These are phyloP conservation scores for Aspergillus sp. DNA, from an alignment of 2,329 filamentous ascomycete genomes.

Conservation along the genomic window DNA sequence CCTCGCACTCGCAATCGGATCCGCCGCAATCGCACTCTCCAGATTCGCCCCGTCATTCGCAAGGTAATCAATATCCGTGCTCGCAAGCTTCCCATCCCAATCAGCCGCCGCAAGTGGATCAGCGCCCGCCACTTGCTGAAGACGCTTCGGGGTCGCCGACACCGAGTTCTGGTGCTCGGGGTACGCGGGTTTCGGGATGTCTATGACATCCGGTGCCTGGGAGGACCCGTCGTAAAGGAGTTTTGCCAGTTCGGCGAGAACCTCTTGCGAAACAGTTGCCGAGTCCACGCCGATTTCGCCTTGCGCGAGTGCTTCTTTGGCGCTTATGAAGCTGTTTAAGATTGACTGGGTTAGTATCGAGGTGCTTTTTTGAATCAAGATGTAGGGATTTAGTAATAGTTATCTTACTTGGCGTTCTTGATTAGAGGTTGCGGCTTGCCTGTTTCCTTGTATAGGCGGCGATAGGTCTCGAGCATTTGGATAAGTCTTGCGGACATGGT, in stretches of 20 bases:
- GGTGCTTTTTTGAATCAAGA: not conserved
- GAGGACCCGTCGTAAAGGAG: not conserved
- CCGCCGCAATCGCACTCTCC: conserved; percentile 33
- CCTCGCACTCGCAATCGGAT: not conserved
- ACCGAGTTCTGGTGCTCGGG: conserved; percentile 40
- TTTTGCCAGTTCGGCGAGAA: not conserved
- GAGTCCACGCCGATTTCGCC: not conserved
- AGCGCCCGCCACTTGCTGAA: conserved; percentile 32
- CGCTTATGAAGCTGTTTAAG: not conserved
- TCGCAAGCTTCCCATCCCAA: conserved; percentile 43
- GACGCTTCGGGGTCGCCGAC: conserved; percentile 20
- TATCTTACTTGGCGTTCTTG: conserved; percentile 2
- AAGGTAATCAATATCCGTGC: conserved; percentile 49
- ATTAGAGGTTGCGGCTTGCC: conserved; percentile 47
- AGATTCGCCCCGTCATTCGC: conserved; percentile 46
- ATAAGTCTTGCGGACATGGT: conserved; percentile 50
- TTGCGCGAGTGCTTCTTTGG: not conserved
- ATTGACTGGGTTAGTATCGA: not conserved
- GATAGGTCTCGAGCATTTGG: conserved; percentile 52
- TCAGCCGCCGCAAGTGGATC: conserved; percentile 43
- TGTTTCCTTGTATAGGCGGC: conserved; percentile 47
- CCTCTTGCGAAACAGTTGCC: not conserved
- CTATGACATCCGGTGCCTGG: not conserved
- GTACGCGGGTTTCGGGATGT: conserved; percentile 40
- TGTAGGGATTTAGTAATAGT: not conserved